Evolutionary conservation across 2,329 filamentous ascomycete species (phyloP).

Genomic region (Coniella lustricola): DNA sequence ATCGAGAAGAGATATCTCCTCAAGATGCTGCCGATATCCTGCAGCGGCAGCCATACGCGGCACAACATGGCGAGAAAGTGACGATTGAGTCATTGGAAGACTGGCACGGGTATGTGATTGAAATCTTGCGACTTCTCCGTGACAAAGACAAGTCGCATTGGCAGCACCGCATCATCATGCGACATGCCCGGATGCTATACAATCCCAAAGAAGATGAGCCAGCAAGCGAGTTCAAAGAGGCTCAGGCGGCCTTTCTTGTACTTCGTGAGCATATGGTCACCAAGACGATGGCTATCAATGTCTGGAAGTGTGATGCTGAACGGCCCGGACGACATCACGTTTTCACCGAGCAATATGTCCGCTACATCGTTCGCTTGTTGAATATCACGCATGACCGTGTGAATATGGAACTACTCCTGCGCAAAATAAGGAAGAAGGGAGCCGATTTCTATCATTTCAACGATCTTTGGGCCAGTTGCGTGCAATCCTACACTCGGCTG

Average conservation of each 20-base stretch:
- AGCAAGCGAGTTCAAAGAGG: slow-evolving; percentile 51
- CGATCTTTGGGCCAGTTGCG: slow-evolving; percentile 53
- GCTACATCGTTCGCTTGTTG: slow-evolving; percentile 71
- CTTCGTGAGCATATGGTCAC: slow-evolving; percentile 71
- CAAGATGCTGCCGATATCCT: slow-evolving; percentile 45
- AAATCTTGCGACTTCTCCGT: slow-evolving; percentile 42
- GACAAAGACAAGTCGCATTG: slow-evolving; percentile 87
- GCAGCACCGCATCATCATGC: slow-evolving; percentile 86
- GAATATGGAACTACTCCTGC: slow-evolving; percentile 71
- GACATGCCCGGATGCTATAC: slow-evolving; percentile 55
- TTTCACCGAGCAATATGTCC: slow-evolving; percentile 80
- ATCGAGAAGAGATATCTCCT: slow-evolving; percentile 39
- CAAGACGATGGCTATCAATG: slow-evolving; percentile 89
- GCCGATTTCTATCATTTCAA: slow-evolving; percentile 63
- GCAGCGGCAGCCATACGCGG: slow-evolving; percentile 48
- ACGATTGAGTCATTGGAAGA: slow-evolving; percentile 54
- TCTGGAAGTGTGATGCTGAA: slow-evolving; percentile 91
- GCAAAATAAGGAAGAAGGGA: slow-evolving; percentile 73
- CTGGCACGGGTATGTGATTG: slow-evolving; percentile 50
- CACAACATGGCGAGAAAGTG: slow-evolving; percentile 40
- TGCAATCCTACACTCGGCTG: slow-evolving; percentile 45
- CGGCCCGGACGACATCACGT: slow-evolving; percentile 80
- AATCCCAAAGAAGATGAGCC: slow-evolving; percentile 30
- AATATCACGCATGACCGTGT: slow-evolving; percentile 66
- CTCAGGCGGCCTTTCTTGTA: slow-evolving; percentile 72